phyloP scores from a whole-genome alignment of 192 early-diverging fungal genomes.

The Coemansia nantahalensis region DNA sequence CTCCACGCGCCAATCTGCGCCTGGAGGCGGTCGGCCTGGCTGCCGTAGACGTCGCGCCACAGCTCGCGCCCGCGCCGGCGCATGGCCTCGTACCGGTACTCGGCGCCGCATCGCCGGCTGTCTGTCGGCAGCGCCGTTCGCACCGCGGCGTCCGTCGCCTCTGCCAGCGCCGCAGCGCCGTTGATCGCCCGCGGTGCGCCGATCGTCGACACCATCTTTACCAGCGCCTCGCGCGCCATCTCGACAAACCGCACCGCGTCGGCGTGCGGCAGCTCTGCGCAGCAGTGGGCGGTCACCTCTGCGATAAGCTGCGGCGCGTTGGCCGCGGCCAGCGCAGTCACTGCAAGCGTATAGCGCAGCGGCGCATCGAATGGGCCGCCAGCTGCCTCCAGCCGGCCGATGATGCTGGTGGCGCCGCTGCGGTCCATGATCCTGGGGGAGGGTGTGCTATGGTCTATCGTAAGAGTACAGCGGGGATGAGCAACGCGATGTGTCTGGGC shows the following conservation, averaged over 20 bases:
- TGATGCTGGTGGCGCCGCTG: too few species aligned
- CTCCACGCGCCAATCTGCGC: conserved; percentile 24
- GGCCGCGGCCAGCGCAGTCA: conserved; percentile 21
- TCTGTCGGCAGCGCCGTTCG: too few species aligned
- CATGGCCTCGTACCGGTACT: conserved; percentile 17
- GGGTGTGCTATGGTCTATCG: too few species aligned
- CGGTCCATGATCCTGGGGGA: too few species aligned
- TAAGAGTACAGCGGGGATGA: too few species aligned
- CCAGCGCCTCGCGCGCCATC: conserved; percentile 11
- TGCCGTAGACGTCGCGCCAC: conserved; percentile 36
- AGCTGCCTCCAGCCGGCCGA: conserved; percentile 2
- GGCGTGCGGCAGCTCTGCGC: not conserved
- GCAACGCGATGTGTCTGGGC: too few species aligned
- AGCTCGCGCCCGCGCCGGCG: conserved; percentile 19
- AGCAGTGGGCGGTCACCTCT: conserved; percentile 4
- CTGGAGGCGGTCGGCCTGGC: conserved; percentile 30
- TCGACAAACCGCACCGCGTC: conserved; percentile 4
- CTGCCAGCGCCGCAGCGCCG: conserved; percentile 24
- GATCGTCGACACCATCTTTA: conserved; percentile 19
- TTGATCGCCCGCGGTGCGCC: conserved; percentile 26
- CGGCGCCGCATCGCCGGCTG: conserved; percentile 3
- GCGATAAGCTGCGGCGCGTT: conserved; percentile 3
- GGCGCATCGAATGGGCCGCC: conserved; percentile 1
- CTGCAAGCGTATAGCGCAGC: conserved; percentile 14
- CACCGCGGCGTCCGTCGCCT: conserved; percentile 1